phyloP scores from a whole-genome alignment of 805 yeast genomes.

The Lipomyces orientalis region DNA sequence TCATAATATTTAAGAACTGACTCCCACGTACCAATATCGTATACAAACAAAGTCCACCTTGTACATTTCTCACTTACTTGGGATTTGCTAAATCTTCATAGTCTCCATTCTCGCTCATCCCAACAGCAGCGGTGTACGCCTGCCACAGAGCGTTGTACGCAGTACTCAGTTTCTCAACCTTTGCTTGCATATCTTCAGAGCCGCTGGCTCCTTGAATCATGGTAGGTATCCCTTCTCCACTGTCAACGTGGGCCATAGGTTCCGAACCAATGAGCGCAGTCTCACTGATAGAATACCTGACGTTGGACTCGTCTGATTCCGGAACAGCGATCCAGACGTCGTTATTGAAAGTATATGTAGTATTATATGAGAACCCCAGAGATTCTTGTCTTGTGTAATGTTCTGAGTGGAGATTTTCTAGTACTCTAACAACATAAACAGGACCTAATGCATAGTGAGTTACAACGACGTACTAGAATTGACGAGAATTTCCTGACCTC shows the following conservation, averaged over 20 bases:
- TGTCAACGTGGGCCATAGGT: not conserved
- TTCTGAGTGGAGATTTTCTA: conserved; percentile 15
- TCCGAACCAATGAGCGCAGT: not conserved
- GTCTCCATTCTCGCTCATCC: not conserved
- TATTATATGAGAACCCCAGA: not conserved
- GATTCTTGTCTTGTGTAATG: not conserved
- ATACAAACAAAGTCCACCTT: not conserved
- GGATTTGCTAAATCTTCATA: not conserved
- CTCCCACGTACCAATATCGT: not conserved
- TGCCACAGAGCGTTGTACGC: conserved; percentile 41
- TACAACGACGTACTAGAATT: not conserved
- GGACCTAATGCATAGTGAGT: conserved; percentile 13
- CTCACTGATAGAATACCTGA: conserved; percentile 5
- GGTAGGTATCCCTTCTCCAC: not conserved
- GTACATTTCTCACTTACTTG: not conserved
- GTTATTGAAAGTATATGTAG: conserved; percentile 25
- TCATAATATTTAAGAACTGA: not conserved
- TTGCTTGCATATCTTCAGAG: conserved; percentile 20
- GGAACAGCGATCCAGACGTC: conserved; percentile 36
- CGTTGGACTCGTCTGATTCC: conserved; percentile 8
- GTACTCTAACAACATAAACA: conserved; percentile 20
- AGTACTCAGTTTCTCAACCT: conserved; percentile 31
- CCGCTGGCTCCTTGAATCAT: not conserved
- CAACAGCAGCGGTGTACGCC: conserved; percentile 3
- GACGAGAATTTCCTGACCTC: conserved; percentile 35